Evolutionary conservation across 2,329 filamentous ascomycete genomes (phyloP).

Genomic region (Ceratocystis ficicola): DNA sequence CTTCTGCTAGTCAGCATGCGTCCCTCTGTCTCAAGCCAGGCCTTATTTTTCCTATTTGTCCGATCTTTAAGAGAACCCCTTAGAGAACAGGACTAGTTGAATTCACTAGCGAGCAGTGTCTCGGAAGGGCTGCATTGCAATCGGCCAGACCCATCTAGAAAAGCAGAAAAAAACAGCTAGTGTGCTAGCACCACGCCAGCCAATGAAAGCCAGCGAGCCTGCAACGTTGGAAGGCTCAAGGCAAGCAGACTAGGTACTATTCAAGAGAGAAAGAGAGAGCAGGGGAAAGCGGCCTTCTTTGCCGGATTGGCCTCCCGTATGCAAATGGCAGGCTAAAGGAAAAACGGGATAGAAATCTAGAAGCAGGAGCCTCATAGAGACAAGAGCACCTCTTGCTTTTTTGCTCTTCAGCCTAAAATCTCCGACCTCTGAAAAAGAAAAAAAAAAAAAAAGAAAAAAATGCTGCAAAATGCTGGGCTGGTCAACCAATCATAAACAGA

Average conservation of each 20-base stretch:
- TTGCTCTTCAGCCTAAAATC: too few species aligned
- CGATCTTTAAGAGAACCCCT: slow-evolving; percentile 6
- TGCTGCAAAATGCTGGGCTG: too few species aligned
- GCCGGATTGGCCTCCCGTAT: too few species aligned
- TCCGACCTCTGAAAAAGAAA: too few species aligned
- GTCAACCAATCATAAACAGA: too few species aligned
- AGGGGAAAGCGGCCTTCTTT: background rate
- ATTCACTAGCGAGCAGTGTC: background rate
- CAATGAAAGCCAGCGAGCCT: background rate
- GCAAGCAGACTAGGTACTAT: background rate
- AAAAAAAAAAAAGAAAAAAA: too few species aligned
- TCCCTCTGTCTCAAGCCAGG: background rate
- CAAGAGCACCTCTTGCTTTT: too few species aligned
- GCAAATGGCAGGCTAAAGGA: too few species aligned
- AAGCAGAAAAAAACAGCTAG: background rate
- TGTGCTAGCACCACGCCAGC: background rate
- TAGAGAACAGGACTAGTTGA: background rate
- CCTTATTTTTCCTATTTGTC: background rate
- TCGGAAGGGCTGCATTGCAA: background rate
- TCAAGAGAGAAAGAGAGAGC: background rate
- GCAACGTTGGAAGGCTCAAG: background rate
- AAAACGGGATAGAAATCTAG: too few species aligned
- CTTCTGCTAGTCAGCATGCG: too few species aligned
- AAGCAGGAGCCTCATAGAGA: too few species aligned
- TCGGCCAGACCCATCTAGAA: background rate